phyloP scores from a whole-genome alignment of 2,329 filamentous ascomycete genomes.

The Verticillium dahliae region DNA sequence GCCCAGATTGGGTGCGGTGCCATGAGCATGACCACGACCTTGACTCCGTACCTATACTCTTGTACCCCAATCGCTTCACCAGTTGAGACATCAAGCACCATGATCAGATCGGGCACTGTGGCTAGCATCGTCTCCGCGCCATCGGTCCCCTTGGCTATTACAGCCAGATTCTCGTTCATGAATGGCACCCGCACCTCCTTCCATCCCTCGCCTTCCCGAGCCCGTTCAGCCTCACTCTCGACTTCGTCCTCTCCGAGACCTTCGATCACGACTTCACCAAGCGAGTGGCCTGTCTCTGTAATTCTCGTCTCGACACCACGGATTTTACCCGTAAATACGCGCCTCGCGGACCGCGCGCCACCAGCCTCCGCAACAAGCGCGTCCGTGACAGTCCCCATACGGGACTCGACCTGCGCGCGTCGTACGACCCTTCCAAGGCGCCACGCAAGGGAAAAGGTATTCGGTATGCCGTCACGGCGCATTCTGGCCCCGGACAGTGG shows the following conservation, averaged over 20 bases:
- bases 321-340: slow-evolving; percentile 21
- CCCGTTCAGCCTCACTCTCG: slow-evolving; percentile 20
- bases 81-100: slow-evolving; percentile 27
- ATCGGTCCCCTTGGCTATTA: slow-evolving; percentile 9
- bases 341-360: slow-evolving; percentile 16
- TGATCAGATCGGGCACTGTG: slow-evolving; percentile 33
- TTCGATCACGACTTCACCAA: slow-evolving; percentile 32
- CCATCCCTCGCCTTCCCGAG: slow-evolving; percentile 18
- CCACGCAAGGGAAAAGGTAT: slow-evolving; percentile 30
- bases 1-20: slow-evolving; percentile 6
- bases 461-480: slow-evolving; percentile 23
- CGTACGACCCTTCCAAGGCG: slow-evolving; percentile 43
- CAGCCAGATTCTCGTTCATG: slow-evolving; percentile 14
- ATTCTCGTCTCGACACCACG: slow-evolving; percentile 30
- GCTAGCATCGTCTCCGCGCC: slow-evolving; percentile 22
- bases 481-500: slow-evolving; percentile 24
- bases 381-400: slow-evolving; percentile 31
- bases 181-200: slow-evolving; percentile 11
- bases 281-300: slow-evolving; percentile 32
- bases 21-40: slow-evolving; percentile 14
- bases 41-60: slow-evolving; percentile 24
- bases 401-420: slow-evolving; percentile 32
- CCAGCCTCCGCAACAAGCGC: slow-evolving; percentile 31
- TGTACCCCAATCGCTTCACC: slow-evolving; percentile 29
- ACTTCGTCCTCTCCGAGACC: slow-evolving; percentile 29